Base-by-base conservation (phyloP, 306 rosid species). In the Lablab purpureus region DNA sequence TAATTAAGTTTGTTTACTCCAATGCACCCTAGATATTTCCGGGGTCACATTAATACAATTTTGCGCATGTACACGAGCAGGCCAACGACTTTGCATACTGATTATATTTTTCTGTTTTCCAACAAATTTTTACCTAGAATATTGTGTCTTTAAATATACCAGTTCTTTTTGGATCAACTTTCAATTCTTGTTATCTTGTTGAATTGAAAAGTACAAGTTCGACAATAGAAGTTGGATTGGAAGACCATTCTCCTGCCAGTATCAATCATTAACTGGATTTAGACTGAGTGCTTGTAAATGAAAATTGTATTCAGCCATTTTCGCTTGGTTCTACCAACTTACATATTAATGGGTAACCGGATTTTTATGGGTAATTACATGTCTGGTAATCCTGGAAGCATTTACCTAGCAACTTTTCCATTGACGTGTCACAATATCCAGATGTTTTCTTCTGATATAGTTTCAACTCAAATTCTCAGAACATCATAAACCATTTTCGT, bases 401-500 rank as follows among this genome's bases (percentile, higher is more conserved):
- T 81, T 54, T 71, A 52, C 82, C 47, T 41, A 0, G 70, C 41
- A 50, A 51, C 43, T 68, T 74, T 22, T 45, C 25, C 19, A 6
- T 46, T 58, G 27, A 67, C 34, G 71, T 21, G 22, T 74, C 32
- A 12, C 63, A 55, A 41, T 70, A 56, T 40, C 55, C 27, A 43
- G 56, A 64, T 54, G 55, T 32, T 27, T 59, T 73, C 73, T 67
- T 51, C 54, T 52, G 32, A 49, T 81, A 6, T 41, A 13, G 12
- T 67, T 10, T 43, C 19, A 52, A 71, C 55, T 32, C 43, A 32
- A 70, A 28, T 66, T 71, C 13, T 74, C 59, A 79, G 75, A 72
- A 23, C 60, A 34, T 67, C 11, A 15, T 32, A 43, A 17, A 41
- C 73, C 52, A 49, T 59, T 72, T 66, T 51, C 52, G 34, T 78